Conservation (phyloP, 2,329 filamentous ascomycete genomes). For the Sporothrix humicola region DNA sequence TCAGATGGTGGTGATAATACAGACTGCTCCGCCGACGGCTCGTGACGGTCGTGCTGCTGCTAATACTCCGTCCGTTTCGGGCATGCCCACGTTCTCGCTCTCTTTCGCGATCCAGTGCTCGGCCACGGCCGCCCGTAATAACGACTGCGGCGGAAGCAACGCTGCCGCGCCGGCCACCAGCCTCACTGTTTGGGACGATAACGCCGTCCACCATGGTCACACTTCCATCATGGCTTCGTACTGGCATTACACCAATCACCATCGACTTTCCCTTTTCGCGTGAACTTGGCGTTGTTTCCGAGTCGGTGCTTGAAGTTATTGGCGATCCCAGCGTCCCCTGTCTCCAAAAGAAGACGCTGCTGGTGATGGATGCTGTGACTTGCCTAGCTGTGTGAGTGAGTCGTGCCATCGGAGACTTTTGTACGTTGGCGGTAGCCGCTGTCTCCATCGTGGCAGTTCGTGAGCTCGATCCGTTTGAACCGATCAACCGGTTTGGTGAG, state of each 20-base stretch:
- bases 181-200: neutral
- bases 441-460: constrained; percentile 19
- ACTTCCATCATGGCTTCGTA: neutral
- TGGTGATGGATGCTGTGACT: neutral
- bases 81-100: neutral
- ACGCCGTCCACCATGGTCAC: neutral
- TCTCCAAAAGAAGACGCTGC: neutral
- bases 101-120: neutral
- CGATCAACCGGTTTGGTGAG: neutral
- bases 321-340: neutral
- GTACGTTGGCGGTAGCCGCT: neutral
- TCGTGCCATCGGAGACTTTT: neutral
- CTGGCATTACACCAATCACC: neutral
- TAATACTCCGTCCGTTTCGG: neutral
- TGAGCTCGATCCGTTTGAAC: neutral
- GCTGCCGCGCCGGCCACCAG: neutral
- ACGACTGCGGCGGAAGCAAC: neutral
- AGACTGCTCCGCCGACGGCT: constrained; percentile 27
- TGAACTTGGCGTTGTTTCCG: neutral
- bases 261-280: neutral
- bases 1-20: constrained; percentile 26
- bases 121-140: constrained; percentile 15
- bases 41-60: constrained; percentile 12
- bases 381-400: neutral
- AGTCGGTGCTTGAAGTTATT: neutral